phyloP scores from a whole-genome alignment of 805 yeast species.

The Candida hungchunana region DNA sequence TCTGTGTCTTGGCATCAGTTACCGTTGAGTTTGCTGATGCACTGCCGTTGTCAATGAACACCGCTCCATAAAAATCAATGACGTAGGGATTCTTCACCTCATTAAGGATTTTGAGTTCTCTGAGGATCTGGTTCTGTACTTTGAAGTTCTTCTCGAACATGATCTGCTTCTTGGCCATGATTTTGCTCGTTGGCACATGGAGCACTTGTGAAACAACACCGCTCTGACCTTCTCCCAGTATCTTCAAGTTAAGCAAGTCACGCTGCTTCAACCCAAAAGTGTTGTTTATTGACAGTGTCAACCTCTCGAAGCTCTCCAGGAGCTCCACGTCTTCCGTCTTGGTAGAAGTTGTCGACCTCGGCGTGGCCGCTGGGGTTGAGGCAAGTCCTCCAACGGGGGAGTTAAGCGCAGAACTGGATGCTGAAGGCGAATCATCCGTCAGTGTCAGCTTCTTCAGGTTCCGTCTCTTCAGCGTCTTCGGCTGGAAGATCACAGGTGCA shows the following conservation, averaged over 20 bases:
- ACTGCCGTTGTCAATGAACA: slow-evolving; percentile 44
- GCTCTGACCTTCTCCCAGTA: slow-evolving; percentile 89
- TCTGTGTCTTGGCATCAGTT: slow-evolving; percentile 2
- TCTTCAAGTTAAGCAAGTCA: slow-evolving; percentile 71
- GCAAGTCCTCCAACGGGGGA: slow-evolving; percentile 1
- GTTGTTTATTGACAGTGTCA: slow-evolving; percentile 52
- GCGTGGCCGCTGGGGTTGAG: slow-evolving; percentile 20
- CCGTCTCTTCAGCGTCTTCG: slow-evolving; percentile 49
- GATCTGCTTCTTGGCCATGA: slow-evolving; percentile 87
- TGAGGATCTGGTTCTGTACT: slow-evolving; percentile 75
- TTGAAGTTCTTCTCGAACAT: slow-evolving; percentile 78
- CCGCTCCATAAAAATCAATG: slow-evolving; percentile 89
- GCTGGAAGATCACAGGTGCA: slow-evolving; percentile 27
- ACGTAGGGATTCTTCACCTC: slow-evolving; percentile 82
- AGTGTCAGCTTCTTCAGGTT: slow-evolving; percentile 57
- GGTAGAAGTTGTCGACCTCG: slow-evolving; percentile 29
- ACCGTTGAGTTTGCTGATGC: slow-evolving; percentile 11
- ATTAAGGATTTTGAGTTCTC: slow-evolving; percentile 87
- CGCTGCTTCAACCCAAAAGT: slow-evolving; percentile 49
- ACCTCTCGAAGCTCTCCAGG: slow-evolving; percentile 41
- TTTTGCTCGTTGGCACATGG: slow-evolving; percentile 82
- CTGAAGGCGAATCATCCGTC: slow-evolving; percentile 12
- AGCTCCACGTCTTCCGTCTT: slow-evolving; percentile 31
- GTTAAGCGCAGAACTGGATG: background rate
- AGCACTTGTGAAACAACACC: slow-evolving; percentile 88